Evolutionary conservation across 257 asterid species (phyloP), one percentile per base, ranked within the genome.

Genomic region (Misopates orontium): DNA sequence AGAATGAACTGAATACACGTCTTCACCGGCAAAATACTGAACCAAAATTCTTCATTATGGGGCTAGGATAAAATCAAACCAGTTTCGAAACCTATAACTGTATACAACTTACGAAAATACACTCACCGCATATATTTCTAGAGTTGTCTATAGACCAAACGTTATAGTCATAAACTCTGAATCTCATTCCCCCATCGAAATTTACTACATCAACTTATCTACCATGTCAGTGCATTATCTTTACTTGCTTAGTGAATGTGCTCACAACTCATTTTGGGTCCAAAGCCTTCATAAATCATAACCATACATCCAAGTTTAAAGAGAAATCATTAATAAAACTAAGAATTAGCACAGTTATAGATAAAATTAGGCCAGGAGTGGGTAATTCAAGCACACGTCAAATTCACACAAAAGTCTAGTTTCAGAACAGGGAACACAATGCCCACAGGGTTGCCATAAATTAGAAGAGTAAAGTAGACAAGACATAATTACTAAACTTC

Each of bases 351-450:
- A 20, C 67, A 48, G 49, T 49, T 57, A 60, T 39, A 16, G 47
- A 21, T 42, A 56, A 54, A 11, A 45, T 36, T 28, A 48, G 4
- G 17, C 22, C 49, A n/a, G 40, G 32, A 11, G 20, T 10, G 10
- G 23, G n/a, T 32, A 48, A 18, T 68, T 62, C 57, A 9, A 39
- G 0, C 25, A 60, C 32, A 56, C 36, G 36, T 42, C 17, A 31
- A 54, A 18, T 23, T 20, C 48, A 31, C 31, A 21, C 14, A 19
- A 41, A 40, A 50, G 66, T 51, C 64, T 44, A 68, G 58, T 68
- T 39, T 60, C 67, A 48, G 49, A 66, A 70, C 67, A n/a, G 39
- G 51, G 50, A 72, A 36, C 18, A 54, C 47, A 23, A 21, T 32
- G 25, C 55, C 23, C 22, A 55, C 51, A 60, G 25, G 39, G 40